These are phyloP conservation scores for Diospyros kaki DNA, from an alignment of 148 eudicot genomes.

Conservation along the genomic window DNA sequence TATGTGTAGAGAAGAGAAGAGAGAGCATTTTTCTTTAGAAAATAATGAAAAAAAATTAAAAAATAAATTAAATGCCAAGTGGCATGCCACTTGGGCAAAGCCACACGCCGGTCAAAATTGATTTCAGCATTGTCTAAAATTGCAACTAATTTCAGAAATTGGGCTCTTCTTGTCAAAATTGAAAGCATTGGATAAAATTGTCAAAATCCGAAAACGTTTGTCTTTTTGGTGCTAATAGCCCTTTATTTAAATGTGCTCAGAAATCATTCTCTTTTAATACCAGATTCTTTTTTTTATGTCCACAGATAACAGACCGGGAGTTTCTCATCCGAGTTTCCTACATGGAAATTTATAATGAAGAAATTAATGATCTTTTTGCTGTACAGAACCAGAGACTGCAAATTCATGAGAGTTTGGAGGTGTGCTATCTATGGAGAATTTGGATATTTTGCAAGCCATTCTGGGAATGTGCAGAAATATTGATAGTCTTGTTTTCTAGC, in stretches of 20 bases:
- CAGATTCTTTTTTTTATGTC: not conserved
- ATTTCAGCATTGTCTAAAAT: too few species aligned
- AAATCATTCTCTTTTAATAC: not conserved
- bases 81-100: too few species aligned
- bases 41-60: too few species aligned
- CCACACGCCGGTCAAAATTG: too few species aligned
- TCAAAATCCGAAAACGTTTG: too few species aligned
- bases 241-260: not conserved
- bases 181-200: too few species aligned
- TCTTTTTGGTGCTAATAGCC: too few species aligned
- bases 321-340: constrained; percentile 91
- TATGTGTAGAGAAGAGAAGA: too few species aligned
- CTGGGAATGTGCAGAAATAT: constrained; percentile 2
- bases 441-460: not conserved
- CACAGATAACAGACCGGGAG: constrained; percentile 65
- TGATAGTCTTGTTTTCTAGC: constrained; percentile 42
- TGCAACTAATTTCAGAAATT: too few species aligned
- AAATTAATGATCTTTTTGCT: constrained; percentile 85
- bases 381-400: constrained; percentile 83
- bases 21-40: too few species aligned
- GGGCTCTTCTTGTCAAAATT: too few species aligned
- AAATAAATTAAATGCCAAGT: too few species aligned
- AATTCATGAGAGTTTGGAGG: constrained; percentile 94
- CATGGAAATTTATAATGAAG: constrained; percentile 99
- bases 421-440: constrained; percentile 19